A percentile compares a stretch with the other conserved stretches of the same genome.
Conservation (phyloP, 164 flowering plant species). For the Vitis vinifera region ASM3070453v1 NC_081806.1:91001-91500, state of each 20-base stretch:
- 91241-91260: constrained; percentile 91
- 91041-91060: no score
- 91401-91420: constrained; percentile 13
- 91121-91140: not conserved
- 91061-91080: no score
- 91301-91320: not conserved
- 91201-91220: constrained; percentile 90
- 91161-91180: constrained; percentile 74
- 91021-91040: not conserved
- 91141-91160: not conserved
- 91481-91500: constrained; percentile 98
- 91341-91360: not conserved
- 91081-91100: not conserved
- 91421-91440: constrained; percentile 96
- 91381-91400: not conserved
- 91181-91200: constrained; percentile 96
- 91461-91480: constrained; percentile 99
- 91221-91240: constrained; percentile 99
- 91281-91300: not conserved
- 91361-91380: not conserved
- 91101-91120: not conserved
- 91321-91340: not conserved
- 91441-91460: constrained; percentile 91
- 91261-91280: no score
- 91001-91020: not conserved